Evolutionary conservation across 108 stramenopile genomes (phyloP).

Genomic region (Skeletonema costatum): DNA sequence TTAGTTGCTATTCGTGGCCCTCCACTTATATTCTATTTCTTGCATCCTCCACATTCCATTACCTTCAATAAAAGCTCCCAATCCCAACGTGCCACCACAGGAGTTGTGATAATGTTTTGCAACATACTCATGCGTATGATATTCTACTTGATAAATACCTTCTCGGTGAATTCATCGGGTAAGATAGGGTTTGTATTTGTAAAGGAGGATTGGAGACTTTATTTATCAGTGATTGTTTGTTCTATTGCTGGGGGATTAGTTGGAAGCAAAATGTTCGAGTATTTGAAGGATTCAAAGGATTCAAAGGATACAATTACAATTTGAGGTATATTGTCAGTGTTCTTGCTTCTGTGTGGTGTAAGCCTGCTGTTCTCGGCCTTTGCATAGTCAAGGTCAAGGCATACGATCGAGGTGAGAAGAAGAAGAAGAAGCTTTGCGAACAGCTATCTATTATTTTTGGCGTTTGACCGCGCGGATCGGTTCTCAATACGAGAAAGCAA

Average conservation of each 20-base stretch:
- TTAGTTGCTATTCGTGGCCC: constrained; percentile 50
- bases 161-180: neutral
- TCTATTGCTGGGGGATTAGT: constrained; percentile 33
- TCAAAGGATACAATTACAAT: constrained; percentile 33
- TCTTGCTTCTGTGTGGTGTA: constrained; percentile 27
- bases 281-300: constrained; percentile 17
- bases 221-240: constrained; percentile 28
- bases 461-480: too few relatives aligned
- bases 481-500: too few relatives aligned
- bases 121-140: constrained; percentile 40
- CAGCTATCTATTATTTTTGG: too few relatives aligned
- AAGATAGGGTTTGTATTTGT: constrained; percentile 18
- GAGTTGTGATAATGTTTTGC: constrained; percentile 38
- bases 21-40: constrained; percentile 50
- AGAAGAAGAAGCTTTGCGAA: too few relatives aligned
- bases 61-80: constrained; percentile 38
- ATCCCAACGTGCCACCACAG: constrained; percentile 51
- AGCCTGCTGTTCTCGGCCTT: constrained; percentile 32
- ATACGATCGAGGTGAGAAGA: too few relatives aligned
- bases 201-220: constrained; percentile 40
- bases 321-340: constrained; percentile 27
- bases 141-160: constrained; percentile 40
- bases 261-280: constrained; percentile 42
- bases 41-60: constrained; percentile 43
- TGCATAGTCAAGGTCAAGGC: neutral